Percentiles rank a stretch among this genome's conserved stretches.
Conservation (phyloP, 208 protist species). For the Leishmania mexicana region DNA sequence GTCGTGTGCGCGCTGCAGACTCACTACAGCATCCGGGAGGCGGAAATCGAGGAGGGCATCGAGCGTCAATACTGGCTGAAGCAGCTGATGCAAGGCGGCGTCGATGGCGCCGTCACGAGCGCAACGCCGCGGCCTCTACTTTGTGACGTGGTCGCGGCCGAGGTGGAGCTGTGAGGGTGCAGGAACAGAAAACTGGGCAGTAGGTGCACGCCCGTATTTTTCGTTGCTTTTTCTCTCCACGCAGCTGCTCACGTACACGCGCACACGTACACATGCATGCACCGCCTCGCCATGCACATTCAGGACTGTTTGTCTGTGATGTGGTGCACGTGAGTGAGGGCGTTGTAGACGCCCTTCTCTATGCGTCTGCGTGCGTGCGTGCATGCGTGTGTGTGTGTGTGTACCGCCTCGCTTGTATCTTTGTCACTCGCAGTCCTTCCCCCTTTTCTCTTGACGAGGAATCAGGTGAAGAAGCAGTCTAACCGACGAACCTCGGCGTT, state of each 20-base stretch:
- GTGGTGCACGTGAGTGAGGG: background rate
- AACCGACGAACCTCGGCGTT: background rate
- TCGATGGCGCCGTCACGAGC: background rate
- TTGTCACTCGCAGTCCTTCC: background rate
- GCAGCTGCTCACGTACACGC: background rate
- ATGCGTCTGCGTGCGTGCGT: background rate
- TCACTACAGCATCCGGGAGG: conserved; percentile 39
- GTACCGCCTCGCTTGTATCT: background rate
- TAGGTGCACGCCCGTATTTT: background rate
- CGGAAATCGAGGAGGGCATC: conserved; percentile 40
- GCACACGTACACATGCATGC: background rate
- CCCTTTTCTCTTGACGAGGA: background rate
- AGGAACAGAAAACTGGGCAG: background rate
- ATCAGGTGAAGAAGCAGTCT: background rate
- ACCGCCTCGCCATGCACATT: background rate
- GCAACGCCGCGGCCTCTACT: background rate
- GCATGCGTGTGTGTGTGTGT: background rate
- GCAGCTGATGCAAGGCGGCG: too few relatives aligned
- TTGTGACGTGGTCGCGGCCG: background rate
- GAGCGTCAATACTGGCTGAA: conserved; percentile 11
- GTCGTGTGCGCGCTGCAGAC: conserved; percentile 25
- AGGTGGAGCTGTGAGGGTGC: background rate
- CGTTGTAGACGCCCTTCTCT: background rate
- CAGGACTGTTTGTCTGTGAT: background rate
- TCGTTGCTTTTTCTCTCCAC: background rate